Evolutionary conservation across 805 yeast species (phyloP), one percentile per base, ranked within the genome.

Genomic region (Metschnikowia drakensbergensis): DNA sequence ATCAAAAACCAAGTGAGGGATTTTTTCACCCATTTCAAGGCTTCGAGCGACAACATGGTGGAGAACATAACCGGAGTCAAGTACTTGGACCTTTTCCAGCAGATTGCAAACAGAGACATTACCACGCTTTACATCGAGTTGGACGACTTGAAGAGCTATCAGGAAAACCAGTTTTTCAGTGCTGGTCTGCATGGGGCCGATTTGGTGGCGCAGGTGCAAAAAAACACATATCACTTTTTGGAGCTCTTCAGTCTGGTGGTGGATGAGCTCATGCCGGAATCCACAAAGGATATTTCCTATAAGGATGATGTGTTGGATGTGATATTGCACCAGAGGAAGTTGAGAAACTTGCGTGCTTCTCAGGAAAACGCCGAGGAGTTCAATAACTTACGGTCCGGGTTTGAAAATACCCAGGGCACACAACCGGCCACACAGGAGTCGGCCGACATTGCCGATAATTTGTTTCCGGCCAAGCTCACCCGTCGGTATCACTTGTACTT

Each of bases 281-380:
- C 98, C n/a, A 84, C 94, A 1, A 81, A 77, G 43, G 91, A 87
- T 51, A 75, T 92, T 45, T 72, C 83, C 39, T 88, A 86, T 63
- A 82, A 83, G 56, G 97, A 89, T 64, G 96, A 88, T 57, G 98
- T 94, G 9, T 71, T 94, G 54, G 99, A 94, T 62, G 95, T 94
- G 50, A 88, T 94, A 48, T 74, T 91, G 55, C 91, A 88, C 62
- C 98, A 94, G 72, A 80, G 99, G 65, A 82, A 79, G 59, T 79
- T 88, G 63, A 79, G 96, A 62, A 92, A 92, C 65, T 81, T 80
- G 57, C 79, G 92, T 52, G 73, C 83, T 32, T 80, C 81, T 48
- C 82, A 80, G 53, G 94, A 86, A 58, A 76, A 80, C 57, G 75
- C 79, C 42, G 84, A 82, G 53, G 90, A 85, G 60, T 68, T 77